Evolutionary conservation across 225 moss, liverwort and hornwort species (phyloP), one percentile per base, ranked within the genome.

Genomic region (Marchantia polymorpha): DNA sequence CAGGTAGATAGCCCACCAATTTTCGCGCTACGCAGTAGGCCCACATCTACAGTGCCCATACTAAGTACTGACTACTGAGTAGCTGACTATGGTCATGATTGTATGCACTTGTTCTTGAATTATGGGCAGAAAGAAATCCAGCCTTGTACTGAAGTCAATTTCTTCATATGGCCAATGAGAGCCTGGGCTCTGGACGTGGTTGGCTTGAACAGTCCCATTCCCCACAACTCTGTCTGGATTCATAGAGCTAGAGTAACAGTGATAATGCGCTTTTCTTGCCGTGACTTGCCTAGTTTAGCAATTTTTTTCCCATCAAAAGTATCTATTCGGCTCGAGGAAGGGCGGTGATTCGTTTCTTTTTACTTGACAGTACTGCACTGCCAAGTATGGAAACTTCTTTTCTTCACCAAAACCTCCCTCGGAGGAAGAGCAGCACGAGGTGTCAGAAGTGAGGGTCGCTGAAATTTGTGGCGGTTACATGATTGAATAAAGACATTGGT

Each of bases 1-100:
- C 30, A 67, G 56, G 67, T 31, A 6, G 30, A 31, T 67, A 67
- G 67, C 67, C 67, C 67, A 67, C 67, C 67, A 67, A 31, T 67
- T 23, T 67, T 67, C 30, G 29, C 29, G 23, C 67, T 67, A 2
- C n/a, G 27, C 67, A 10, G 5, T 67, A 67, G 67, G 67, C 67
- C 67, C 67, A 67, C 67, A 67, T 67, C 67, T 30, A 29, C 30
- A 25, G 67, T 67, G 67, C 29, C 27, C 30, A 67, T 23, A 67
- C 67, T 25, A 67, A 67, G 29, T 10, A 30, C 30, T 61, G 6
- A 23, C 39, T 39, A 39, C 39, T 39, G 39, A 39, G 39, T 67
- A 29, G 29, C 67, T 67, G 67, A 67, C 29, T 30, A 0, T 17
- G 25, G 30, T 29, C 29, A 67, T 31, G 29, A 67, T 30, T 67